These are phyloP conservation scores for Cladophialophora yegresii DNA, from an alignment of 2,329 filamentous ascomycete genomes.

Conservation along the genomic window DNA sequence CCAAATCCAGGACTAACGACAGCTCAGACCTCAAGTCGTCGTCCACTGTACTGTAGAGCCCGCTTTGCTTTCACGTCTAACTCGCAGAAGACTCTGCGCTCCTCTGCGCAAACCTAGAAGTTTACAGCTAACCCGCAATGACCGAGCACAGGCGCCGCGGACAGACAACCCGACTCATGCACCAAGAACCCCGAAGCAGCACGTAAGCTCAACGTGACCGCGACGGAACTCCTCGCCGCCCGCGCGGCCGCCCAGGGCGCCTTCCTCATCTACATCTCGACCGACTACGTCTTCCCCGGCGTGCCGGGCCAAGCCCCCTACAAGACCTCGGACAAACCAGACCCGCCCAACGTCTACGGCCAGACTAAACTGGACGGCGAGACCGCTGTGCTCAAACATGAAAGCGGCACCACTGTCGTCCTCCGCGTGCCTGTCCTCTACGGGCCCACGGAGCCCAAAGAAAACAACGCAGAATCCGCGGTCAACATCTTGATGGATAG, in stretches of 20 bases:
- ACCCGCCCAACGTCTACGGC: conserved; percentile 77
- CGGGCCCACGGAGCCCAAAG: conserved; percentile 64
- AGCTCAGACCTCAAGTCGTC: conserved; percentile 68
- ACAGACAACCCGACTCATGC: conserved; percentile 84
- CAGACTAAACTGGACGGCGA: conserved; percentile 73
- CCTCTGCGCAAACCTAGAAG: background rate
- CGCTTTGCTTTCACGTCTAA: background rate
- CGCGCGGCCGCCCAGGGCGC: conserved; percentile 60
- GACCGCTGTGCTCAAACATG: conserved; percentile 65
- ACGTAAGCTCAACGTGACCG: conserved; percentile 70
- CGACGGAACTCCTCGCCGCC: conserved; percentile 66
- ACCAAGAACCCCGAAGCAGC: conserved; percentile 76
- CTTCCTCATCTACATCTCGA: conserved; percentile 64
- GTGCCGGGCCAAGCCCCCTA: conserved; percentile 84
- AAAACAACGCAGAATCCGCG: conserved; percentile 69
- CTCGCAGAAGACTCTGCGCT: too few species aligned
- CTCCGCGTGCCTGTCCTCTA: conserved; percentile 83
- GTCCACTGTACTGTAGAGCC: conserved; percentile 67
- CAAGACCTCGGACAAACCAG: conserved; percentile 61
- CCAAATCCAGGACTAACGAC: conserved; percentile 7
- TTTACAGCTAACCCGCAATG: background rate
- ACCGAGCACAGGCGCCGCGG: conserved; percentile 68
- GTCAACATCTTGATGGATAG: conserved; percentile 78
- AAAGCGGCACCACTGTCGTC: conserved; percentile 57
- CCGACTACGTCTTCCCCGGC: conserved; percentile 77